Evolutionary conservation across 768 basidiomycete genomes (phyloP), one percentile per base, ranked within the genome.

Genomic region (Leccinum fibrillosum): DNA sequence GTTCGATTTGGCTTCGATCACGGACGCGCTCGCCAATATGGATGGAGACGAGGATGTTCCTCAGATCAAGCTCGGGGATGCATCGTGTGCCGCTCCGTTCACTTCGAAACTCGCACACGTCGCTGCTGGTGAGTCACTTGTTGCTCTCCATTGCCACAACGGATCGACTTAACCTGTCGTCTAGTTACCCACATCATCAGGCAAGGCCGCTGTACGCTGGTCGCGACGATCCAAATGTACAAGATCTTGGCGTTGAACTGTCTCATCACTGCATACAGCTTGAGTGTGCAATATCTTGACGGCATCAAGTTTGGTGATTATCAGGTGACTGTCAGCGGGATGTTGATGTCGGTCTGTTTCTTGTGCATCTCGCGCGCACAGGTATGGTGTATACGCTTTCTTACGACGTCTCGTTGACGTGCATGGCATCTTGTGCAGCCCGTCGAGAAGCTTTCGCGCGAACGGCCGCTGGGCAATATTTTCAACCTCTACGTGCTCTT

Each of bases 221-320:
- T 98, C 48, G 97, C 97, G 2, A 99, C 97, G 3, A 90, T 96
- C 54, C 97, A 99, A 76, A 99, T 99, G 97, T 99, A 98, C 85
- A 97, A 98, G 79, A 99, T 99, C 64, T 79, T 99, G 37, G 97
- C 96, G 1, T 77, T 99, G 56, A 99, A 98, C 71, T 98, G 97
- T 69, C 79, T 99, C 44, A 99, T 98, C 74, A 96, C 95, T 3
- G 97, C 97, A n/a, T 98, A 96, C 77, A 95, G 92, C 71, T 79
- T 98, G 60, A 94, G 92, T 64, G 97, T 98, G 30, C 95, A 96
- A 72, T 98, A 99, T 69, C 80, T 99, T 2, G 96, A 98, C 62
- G 97, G 97, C 19, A 98, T 99, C 81, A 98, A 98, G 74, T 98
- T 95, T 73, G 97, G 97, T 13, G 97, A 99, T 71, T 99, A 99